Conservation (phyloP, 1,284 basidiomycete genomes). For the Cutaneotrichosporon arboriforme region DNA sequence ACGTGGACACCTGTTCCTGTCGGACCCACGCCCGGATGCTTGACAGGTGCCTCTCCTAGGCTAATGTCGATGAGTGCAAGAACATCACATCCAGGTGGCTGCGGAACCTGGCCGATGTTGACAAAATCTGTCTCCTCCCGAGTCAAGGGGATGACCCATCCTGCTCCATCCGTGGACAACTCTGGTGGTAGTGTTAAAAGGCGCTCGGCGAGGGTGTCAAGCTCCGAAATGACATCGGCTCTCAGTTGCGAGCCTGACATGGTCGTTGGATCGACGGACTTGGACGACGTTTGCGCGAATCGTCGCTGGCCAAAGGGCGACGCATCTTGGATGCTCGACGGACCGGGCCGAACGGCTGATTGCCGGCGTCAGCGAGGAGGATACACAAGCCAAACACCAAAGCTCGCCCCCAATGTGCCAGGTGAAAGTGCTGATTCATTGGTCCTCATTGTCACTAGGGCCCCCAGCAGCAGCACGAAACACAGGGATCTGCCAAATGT, state of each 20-base stretch:
- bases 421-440: too few relatives aligned
- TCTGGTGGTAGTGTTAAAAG: neutral
- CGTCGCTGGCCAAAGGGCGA: too few relatives aligned
- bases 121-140: constrained; percentile 13
- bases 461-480: too few relatives aligned
- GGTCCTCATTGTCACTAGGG: too few relatives aligned
- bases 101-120: constrained; percentile 19
- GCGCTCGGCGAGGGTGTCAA: neutral
- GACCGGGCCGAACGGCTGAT: too few relatives aligned
- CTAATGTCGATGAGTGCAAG: constrained; percentile 14
- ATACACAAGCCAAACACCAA: too few relatives aligned
- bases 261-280: too few relatives aligned
- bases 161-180: neutral
- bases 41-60: neutral
- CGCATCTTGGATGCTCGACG: too few relatives aligned
- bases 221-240: neutral
- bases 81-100: constrained; percentile 4
- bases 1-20: constrained; percentile 14
- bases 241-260: neutral
- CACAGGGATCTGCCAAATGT: too few relatives aligned
- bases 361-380: too few relatives aligned
- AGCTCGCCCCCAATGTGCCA: too few relatives aligned
- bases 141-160: constrained; percentile 9
- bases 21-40: constrained; percentile 6
- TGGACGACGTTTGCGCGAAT: too few relatives aligned